Evolutionary conservation across 163 green algal species (phyloP).

Genomic region (Chlorella variabilis): DNA sequence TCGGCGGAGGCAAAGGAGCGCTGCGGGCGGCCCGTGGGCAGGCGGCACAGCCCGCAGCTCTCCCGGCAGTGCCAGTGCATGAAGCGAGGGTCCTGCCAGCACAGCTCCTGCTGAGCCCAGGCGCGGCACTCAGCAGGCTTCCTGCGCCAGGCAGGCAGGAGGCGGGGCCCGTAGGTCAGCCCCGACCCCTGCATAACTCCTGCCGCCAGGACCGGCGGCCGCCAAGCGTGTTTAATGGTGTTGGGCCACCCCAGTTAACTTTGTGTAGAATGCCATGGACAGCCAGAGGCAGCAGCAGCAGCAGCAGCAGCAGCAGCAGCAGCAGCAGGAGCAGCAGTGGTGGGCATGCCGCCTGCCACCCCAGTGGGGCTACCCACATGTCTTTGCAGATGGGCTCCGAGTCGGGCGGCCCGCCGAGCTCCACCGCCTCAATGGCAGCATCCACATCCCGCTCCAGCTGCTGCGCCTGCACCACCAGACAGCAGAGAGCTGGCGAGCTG

Average conservation of each 20-base stretch:
- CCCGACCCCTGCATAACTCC: too few relatives aligned
- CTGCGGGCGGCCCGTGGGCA: background rate
- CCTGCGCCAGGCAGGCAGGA: background rate
- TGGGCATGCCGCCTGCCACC: too few relatives aligned
- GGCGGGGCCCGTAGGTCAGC: too few relatives aligned
- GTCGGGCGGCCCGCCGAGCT: background rate
- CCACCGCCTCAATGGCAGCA: background rate
- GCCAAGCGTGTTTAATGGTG: too few relatives aligned
- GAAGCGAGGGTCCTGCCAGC: background rate
- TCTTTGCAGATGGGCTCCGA: conserved; percentile 1
- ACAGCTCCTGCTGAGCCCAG: background rate
- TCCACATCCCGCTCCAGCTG: background rate
- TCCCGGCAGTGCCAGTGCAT: conserved; percentile 18
- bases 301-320: too few relatives aligned
- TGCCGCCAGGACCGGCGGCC: too few relatives aligned
- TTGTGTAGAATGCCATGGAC: too few relatives aligned
- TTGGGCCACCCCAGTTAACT: too few relatives aligned
- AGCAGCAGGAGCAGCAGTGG: background rate
- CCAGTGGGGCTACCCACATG: background rate
- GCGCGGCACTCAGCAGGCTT: background rate
- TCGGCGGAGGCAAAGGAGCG: too few relatives aligned
- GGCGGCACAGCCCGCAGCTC: conserved; percentile 16
- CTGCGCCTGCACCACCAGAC: background rate
- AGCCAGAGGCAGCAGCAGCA: too few relatives aligned
- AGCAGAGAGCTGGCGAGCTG: too few relatives aligned